These are phyloP conservation scores for Glaciozyma martinii DNA, from an alignment of 768 basidiomycete genomes.

Conservation along the genomic window DNA sequence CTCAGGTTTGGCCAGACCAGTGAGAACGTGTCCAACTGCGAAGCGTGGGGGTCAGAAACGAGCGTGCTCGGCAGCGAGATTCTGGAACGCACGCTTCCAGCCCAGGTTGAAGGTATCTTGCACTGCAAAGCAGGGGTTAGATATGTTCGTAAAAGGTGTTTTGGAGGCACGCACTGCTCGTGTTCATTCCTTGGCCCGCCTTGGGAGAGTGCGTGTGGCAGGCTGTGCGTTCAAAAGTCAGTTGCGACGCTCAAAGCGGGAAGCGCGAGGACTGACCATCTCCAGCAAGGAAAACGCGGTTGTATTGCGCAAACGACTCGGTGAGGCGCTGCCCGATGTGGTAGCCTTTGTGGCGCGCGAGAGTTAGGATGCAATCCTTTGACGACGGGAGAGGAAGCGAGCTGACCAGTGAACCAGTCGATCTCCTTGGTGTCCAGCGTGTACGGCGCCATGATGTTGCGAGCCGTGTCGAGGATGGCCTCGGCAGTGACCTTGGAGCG, in stretches of 20 bases:
- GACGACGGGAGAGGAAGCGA: neutral
- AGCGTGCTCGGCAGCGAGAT: neutral
- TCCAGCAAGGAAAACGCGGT: constrained; percentile 66
- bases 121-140: too few species aligned
- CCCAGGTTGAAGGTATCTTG: constrained; percentile 35
- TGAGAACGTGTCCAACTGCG: constrained; percentile 31
- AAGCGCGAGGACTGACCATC: constrained; percentile 56
- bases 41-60: neutral
- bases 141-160: neutral
- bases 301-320: constrained; percentile 51
- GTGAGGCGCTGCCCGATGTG: constrained; percentile 69
- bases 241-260: constrained; percentile 44
- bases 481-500: constrained; percentile 49
- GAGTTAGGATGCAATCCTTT: neutral
- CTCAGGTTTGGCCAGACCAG: constrained; percentile 29
- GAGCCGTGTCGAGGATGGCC: constrained; percentile 51
- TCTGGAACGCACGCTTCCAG: constrained; percentile 14
- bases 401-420: constrained; percentile 29
- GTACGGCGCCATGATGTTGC: constrained; percentile 54
- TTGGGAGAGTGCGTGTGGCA: constrained; percentile 38
- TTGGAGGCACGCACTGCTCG: neutral
- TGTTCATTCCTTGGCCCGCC: constrained; percentile 48
- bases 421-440: constrained; percentile 32
- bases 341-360: constrained; percentile 49
- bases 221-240: neutral